Conservation (phyloP, 768 basidiomycete genomes). For the Auricularia auricula-judae region DNA sequence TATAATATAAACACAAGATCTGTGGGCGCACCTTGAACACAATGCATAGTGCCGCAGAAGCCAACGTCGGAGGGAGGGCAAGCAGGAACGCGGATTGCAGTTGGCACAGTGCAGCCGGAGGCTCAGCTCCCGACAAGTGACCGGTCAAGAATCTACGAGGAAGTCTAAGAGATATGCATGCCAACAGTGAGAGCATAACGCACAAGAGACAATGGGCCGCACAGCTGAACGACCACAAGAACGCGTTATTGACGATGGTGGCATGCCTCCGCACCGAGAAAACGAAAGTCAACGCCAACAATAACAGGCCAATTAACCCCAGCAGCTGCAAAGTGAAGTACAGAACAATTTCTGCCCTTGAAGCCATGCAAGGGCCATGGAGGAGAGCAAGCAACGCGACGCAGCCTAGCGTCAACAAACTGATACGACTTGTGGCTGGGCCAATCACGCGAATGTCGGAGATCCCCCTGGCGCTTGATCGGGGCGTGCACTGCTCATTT, state of each 20-base stretch:
- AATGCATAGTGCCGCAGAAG: conserved; percentile 1
- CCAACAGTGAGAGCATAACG: not conserved
- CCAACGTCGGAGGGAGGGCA: conserved; percentile 1
- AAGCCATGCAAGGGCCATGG: too few relatives aligned
- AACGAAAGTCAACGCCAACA: not conserved
- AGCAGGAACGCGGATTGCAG: conserved; percentile 2
- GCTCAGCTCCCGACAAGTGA: not conserved
- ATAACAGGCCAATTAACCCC: not conserved
- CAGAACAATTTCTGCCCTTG: too few relatives aligned
- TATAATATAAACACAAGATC: not conserved
- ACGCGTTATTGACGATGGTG: not conserved
- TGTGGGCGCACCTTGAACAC: conserved; percentile 1
- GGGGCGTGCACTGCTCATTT: not conserved
- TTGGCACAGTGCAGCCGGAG: conserved; percentile 3
- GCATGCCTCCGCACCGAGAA: not conserved
- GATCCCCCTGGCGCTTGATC: not conserved
- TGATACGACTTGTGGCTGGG: too few relatives aligned
- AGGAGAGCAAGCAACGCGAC: too few relatives aligned
- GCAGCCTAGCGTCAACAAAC: too few relatives aligned
- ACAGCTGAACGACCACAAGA: not conserved
- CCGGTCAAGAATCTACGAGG: conserved; percentile 1
- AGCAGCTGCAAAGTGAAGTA: not conserved
- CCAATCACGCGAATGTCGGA: not conserved
- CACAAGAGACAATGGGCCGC: not conserved
- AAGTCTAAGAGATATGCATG: not conserved